Evolutionary conservation across 1,284 basidiomycete genomes (phyloP), one percentile per base, ranked within the genome.

Genomic region (Meira nashicola): DNA sequence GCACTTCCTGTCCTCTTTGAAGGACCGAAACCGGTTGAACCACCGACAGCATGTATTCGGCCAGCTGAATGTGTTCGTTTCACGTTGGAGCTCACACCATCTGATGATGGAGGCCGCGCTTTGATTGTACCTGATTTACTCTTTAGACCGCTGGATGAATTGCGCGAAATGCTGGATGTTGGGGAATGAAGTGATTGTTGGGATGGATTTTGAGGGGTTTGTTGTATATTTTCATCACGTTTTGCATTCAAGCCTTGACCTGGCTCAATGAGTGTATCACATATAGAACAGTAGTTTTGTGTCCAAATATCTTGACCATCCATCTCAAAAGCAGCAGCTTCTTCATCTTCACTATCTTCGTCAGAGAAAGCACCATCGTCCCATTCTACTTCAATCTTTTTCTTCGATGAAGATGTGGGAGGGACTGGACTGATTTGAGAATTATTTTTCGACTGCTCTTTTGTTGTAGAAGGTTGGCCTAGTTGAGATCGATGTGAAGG

Each of bases 301-400:
- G 64, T 67, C 71, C 71, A 73, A 0, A 73, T 62, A 51, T 73
- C 71, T 54, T 71, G 70, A 19, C 71, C 69, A 55, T 73, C 71
- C 67, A 73, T 73, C 25, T 73, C 67, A 28, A 73, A 62, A n/a
- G 65, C 70, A 17, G 60, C 61, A 2, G 60, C 68, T 41, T 67
- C 66, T 15, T 70, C 70, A 57, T 62, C 62, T 53, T 60, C 63
- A 39, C 62, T 60, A 19, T 71, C 67, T 3, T 59, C 51, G 41
- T 40, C 51, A 43, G 50, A 53, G 37, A 53, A 53, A 19, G 50
- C 50, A 19, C n/a, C 50, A n/a, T 53, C 50, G 19, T 39, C 37
- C 17, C n/a, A 39, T 28, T 17, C 23, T 5, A 17, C 50, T 39
- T 39, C 17, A 14, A 12, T 28, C 37, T 39, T 37, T 28, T 39